Base-by-base conservation (phyloP, 2,329 filamentous ascomycete species). In the Fusarium dimerum region DNA sequence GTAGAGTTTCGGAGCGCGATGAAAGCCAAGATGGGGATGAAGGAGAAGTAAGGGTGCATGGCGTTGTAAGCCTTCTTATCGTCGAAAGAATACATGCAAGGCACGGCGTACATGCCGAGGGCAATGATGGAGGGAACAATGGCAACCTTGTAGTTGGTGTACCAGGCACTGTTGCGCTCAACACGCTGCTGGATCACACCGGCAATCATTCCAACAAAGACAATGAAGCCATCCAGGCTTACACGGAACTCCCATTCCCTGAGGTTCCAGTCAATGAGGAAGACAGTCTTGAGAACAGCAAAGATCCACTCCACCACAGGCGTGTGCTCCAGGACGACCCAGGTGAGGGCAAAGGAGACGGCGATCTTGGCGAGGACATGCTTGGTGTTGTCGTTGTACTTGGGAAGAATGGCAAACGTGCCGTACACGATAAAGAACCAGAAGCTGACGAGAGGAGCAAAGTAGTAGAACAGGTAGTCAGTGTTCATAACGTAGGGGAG, bases 391-490 rank as follows among this genome's bases (percentile, higher is more conserved):
- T 70, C 64, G 56, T 84, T 84, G 54, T 68, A 64, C 26, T 62
- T 59, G 5, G 67, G 67, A 34, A 70, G 71, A 16, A 77, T 61
- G 16, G 72, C 68, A 51, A 86, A 69, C 5, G 80, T 83, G 30
- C 71, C 56, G 62, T 77, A 86, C n/a, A 82, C 71, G 18, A 84
- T 68, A 6, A 84, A 56, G 62, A 85, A 87, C 81, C 84, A 88
- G 63, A 86, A 84, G 45, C 76, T 84, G 39, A 80, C 74, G 2
- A 85, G 70, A 1, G 82, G 78, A 0, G 82, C 76, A 59, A 86
- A 84, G 66, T 83, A 81, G 65, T 87, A 86, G 34, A 63, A 63
- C 58, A 68, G 64, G 47, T 65, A 86, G 34, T 76, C 71, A 2
- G 80, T 84, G 20, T 73, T 69, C 78, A 86, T 82, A 56, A 82